A percentile compares a stretch with the other conserved stretches of the same genome.
Conservation (phyloP, 805 yeast species). For the Ogataea minuta region DNA sequence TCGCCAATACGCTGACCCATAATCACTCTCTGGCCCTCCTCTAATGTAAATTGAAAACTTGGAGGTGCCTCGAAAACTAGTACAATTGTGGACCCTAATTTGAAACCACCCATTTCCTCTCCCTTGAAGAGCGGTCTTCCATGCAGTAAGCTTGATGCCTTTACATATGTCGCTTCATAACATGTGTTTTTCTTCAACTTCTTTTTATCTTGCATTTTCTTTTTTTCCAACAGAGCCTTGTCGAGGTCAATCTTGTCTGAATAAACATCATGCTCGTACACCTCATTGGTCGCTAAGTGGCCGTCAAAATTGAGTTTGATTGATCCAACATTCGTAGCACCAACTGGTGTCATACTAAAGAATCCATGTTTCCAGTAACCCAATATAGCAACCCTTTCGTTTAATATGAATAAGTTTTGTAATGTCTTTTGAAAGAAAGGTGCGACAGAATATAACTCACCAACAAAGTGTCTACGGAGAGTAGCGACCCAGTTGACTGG, state of each 20-base stretch:
- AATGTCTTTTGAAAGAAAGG: constrained; percentile 92
- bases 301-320: constrained; percentile 89
- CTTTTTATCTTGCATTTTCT: constrained; percentile 23
- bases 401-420: constrained; percentile 82
- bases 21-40: constrained; percentile 72
- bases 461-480: constrained; percentile 89
- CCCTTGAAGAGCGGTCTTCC: constrained; percentile 92
- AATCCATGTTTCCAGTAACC: constrained; percentile 98
- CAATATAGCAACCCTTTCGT: constrained; percentile 91
- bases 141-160: constrained; percentile 70
- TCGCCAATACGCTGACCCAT: constrained; percentile 83
- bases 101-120: constrained; percentile 95
- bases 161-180: constrained; percentile 88
- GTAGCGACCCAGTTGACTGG: constrained; percentile 97
- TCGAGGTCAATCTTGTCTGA: constrained; percentile 21
- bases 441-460: constrained; percentile 92
- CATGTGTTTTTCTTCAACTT: constrained; percentile 71
- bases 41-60: constrained; percentile 65
- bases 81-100: constrained; percentile 95
- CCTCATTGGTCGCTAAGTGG: constrained; percentile 80
- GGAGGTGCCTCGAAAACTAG: constrained; percentile 94
- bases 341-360: constrained; percentile 98
- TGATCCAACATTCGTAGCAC: constrained; percentile 98
- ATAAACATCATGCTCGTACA: constrained; percentile 49
- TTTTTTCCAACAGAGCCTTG: constrained; percentile 7